Evolutionary conservation across 2,329 filamentous ascomycete species (phyloP).

Genomic region (Scedosporium aurantiacum): DNA sequence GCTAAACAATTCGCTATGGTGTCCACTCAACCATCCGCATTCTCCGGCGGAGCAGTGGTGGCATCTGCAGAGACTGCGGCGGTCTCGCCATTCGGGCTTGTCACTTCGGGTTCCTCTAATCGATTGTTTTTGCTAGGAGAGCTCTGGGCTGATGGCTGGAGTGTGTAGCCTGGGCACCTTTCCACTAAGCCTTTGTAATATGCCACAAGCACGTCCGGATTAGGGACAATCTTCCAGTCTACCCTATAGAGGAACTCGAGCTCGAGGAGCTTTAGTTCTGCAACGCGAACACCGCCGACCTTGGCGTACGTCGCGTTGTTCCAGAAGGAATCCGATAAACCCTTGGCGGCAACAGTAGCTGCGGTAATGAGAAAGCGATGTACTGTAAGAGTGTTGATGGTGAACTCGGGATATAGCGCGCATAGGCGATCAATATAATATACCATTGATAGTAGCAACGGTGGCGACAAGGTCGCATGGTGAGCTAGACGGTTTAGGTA

Average conservation of each 20-base stretch:
- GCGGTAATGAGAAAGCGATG: constrained; percentile 95
- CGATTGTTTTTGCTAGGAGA: neutral
- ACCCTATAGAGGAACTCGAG: constrained; percentile 87
- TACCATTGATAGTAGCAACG: constrained; percentile 94
- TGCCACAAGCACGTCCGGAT: constrained; percentile 83
- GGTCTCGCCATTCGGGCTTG: neutral
- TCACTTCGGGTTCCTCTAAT: neutral
- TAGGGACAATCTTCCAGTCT: constrained; percentile 94
- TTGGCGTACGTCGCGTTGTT: constrained; percentile 94
- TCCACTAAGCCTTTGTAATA: constrained; percentile 85
- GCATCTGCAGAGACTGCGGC: neutral
- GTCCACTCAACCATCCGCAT: neutral
- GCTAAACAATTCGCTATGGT: neutral
- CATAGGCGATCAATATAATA: constrained; percentile 97
- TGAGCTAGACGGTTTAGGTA: constrained; percentile 88
- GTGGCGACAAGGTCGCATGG: constrained; percentile 85
- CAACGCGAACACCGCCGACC: constrained; percentile 82
- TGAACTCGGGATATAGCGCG: constrained; percentile 85
- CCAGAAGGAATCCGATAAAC: constrained; percentile 94
- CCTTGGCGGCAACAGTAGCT: constrained; percentile 90
- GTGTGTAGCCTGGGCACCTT: constrained; percentile 42
- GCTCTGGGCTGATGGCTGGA: constrained; percentile 26
- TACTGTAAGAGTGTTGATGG: constrained; percentile 89
- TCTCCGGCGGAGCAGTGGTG: neutral
- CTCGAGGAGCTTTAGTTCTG: constrained; percentile 82